These are phyloP conservation scores for Syzygium oleosum DNA, from an alignment of 345 rosid genomes.

Conservation along the genomic window DNA sequence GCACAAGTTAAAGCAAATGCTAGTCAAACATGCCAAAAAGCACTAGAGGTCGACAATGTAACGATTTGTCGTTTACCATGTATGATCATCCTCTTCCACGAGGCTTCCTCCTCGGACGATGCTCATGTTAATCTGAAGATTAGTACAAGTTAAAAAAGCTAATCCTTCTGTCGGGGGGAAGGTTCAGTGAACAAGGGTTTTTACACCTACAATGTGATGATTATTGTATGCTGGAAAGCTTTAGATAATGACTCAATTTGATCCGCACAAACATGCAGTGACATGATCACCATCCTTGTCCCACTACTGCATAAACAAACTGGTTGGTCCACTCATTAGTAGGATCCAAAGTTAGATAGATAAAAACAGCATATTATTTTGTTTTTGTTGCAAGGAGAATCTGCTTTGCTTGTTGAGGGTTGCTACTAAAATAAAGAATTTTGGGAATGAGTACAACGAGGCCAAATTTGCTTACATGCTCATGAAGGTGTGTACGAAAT, in stretches of 20 bases:
- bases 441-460: not conserved
- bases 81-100: not conserved
- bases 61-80: not conserved
- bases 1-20: not conserved
- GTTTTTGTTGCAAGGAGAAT: not conserved
- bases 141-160: not conserved
- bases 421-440: not conserved
- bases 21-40: not conserved
- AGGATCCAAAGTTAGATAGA: not conserved
- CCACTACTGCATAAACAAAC: not conserved
- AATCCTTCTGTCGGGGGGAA: not conserved
- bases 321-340: not conserved
- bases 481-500: not conserved
- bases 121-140: not conserved
- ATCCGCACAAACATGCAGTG: not conserved
- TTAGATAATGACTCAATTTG: not conserved
- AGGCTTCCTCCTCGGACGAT: not conserved
- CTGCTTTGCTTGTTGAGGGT: not conserved
- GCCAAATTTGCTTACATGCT: not conserved
- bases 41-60: not conserved
- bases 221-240: not conserved
- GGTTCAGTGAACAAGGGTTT: not conserved
- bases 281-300: not conserved
- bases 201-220: not conserved
- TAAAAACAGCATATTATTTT: not conserved